A percentile compares a stretch with the other conserved stretches of the same genome.
Conservation (phyloP, 2,329 filamentous ascomycete genomes). For the Fusarium sp. region DNA sequence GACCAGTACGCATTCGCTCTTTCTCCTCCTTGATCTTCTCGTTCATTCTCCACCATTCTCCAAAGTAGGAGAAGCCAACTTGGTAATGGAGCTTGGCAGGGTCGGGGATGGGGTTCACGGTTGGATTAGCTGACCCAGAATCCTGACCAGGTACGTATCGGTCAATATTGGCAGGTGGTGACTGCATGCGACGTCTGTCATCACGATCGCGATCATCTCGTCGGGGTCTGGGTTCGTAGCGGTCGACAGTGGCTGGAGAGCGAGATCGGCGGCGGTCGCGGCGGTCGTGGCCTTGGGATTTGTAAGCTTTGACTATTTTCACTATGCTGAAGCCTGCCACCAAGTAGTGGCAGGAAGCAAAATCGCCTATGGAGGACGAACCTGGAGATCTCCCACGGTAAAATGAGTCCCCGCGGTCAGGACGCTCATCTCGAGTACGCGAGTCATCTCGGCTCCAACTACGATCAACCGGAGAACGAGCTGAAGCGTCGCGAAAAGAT, state of each 20-base stretch:
- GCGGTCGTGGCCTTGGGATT: slow-evolving; percentile 61
- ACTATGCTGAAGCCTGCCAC: not conserved
- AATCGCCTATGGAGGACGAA: slow-evolving; percentile 53
- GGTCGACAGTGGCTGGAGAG: slow-evolving; percentile 75
- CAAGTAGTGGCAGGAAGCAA: not conserved
- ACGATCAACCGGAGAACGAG: slow-evolving; percentile 62
- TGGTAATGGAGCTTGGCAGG: slow-evolving; percentile 78
- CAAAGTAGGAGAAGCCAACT: slow-evolving; percentile 85
- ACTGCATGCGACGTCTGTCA: slow-evolving; percentile 67
- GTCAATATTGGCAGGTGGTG: slow-evolving; percentile 77
- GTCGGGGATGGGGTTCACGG: slow-evolving; percentile 74
- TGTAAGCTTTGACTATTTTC: not conserved
- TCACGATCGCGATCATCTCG: slow-evolving; percentile 74
- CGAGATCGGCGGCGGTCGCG: slow-evolving; percentile 71
- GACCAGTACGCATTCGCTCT: slow-evolving; percentile 74
- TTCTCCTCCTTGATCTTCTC: slow-evolving; percentile 85
- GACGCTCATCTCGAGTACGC: slow-evolving; percentile 57
- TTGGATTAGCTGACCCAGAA: slow-evolving; percentile 48
- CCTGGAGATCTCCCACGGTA: slow-evolving; percentile 75
- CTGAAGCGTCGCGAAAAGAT: slow-evolving; percentile 60
- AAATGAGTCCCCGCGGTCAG: slow-evolving; percentile 62
- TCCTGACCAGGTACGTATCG: slow-evolving; percentile 84
- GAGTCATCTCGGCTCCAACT: slow-evolving; percentile 63
- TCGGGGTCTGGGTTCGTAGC: slow-evolving; percentile 76
- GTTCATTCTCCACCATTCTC: slow-evolving; percentile 86